phyloP scores from a whole-genome alignment of 202 grass and related monocot genomes.

The Panicum hallii region DNA sequence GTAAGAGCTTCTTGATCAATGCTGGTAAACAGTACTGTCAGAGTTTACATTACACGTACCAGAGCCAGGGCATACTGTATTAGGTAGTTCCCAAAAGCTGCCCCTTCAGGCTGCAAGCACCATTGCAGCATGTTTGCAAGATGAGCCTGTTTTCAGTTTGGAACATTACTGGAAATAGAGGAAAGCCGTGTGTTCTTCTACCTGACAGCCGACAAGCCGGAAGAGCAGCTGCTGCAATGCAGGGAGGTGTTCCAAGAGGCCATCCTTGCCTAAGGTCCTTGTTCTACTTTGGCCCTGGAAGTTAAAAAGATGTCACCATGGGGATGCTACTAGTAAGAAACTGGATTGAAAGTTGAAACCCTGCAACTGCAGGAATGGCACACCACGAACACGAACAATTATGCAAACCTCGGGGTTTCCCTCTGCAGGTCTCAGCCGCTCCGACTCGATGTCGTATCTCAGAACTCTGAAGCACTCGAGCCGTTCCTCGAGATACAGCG shows the following conservation, averaged over 20 bases:
- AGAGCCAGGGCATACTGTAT: slow-evolving; percentile 74
- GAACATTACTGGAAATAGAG: background rate
- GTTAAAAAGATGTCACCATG: background rate
- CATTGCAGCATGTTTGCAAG: background rate
- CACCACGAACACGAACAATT: background rate
- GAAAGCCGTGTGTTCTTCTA: background rate
- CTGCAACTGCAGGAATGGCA: background rate
- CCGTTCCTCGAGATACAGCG: slow-evolving; percentile 81
- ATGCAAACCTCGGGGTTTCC: slow-evolving; percentile 36
- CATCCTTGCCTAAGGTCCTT: slow-evolving; percentile 62
- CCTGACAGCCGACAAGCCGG: slow-evolving; percentile 84
- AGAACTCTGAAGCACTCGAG: slow-evolving; percentile 79
- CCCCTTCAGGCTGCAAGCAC: slow-evolving; percentile 75
- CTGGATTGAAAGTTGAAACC: background rate
- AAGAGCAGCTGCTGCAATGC: slow-evolving; percentile 90
- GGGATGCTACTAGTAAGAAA: background rate
- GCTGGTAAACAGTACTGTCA: slow-evolving; percentile 6
- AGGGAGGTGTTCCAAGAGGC: slow-evolving; percentile 81
- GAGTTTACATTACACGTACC: slow-evolving; percentile 44
- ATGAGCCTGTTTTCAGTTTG: background rate
- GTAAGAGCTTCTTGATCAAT: background rate
- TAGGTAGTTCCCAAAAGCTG: slow-evolving; percentile 74
- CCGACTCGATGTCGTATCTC: slow-evolving; percentile 84
- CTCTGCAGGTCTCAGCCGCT: slow-evolving; percentile 57
- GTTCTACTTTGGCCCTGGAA: slow-evolving; percentile 72